Evolutionary conservation across 139 green algal species (phyloP).

Genomic region (Tetraselmis striata): DNA sequence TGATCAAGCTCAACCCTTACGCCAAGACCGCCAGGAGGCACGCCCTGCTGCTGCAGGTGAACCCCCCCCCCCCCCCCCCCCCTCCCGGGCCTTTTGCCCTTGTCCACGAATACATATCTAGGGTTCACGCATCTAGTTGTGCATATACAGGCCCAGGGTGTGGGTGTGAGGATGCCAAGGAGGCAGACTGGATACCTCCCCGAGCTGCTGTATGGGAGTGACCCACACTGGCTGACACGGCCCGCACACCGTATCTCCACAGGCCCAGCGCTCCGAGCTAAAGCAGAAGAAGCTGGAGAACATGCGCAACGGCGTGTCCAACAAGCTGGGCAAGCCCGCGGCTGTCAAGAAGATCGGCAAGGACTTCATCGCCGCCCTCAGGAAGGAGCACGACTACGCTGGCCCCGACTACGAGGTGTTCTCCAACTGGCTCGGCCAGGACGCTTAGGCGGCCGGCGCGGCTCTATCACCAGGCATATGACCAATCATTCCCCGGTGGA

Average conservation of each 20-base stretch:
- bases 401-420: conserved; percentile 92
- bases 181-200: conserved; percentile 48
- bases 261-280: conserved; percentile 24
- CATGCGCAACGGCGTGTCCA: conserved; percentile 21
- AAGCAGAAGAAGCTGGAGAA: conserved; percentile 40
- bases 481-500: too few species aligned
- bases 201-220: neutral
- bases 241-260: conserved; percentile 8
- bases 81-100: too few species aligned
- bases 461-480: conserved; percentile 28
- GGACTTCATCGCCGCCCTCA: conserved; percentile 53
- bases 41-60: neutral
- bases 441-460: conserved; percentile 1
- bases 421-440: conserved; percentile 50
- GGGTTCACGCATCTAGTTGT: too few species aligned
- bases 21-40: conserved; percentile 44
- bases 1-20: conserved; percentile 98
- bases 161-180: conserved; percentile 25
- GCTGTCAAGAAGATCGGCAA: conserved; percentile 23
- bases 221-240: neutral
- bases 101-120: too few species aligned
- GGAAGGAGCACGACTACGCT: conserved; percentile 78
- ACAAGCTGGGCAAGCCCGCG: conserved; percentile 10
- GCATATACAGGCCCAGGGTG: too few species aligned
- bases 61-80: too few species aligned